Evolutionary conservation across 495 filamentous ascomycete genomes (phyloP), one percentile per base, ranked within the genome.

Genomic region (Delitschia confertaspora): DNA sequence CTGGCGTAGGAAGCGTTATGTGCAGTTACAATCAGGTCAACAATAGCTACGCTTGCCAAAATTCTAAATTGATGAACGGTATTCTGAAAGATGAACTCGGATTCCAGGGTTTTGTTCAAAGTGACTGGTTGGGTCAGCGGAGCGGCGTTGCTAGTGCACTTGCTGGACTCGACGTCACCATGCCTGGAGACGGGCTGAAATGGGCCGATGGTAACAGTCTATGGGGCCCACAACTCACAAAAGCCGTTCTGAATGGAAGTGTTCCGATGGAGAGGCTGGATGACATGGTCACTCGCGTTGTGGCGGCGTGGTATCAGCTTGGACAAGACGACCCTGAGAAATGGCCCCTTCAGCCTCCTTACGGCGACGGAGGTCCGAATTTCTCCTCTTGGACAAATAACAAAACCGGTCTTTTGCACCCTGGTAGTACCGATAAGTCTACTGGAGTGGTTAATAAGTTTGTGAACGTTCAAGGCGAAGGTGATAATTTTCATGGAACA

Each of bases 11-110:
- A 0, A 82, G 80, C 27, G 68, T 93, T 19, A 94, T 94, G 87
- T 91, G 86, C 65, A 74, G 76, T 20, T 93, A 94, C 57, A 87
- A 93, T 53, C 79, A 80, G 75, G 73, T 93, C 49, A 96, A 96
- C 61, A 88, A 88, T 58, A 85, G 81, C 39, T 86, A 93, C 60
- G 75, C 87, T 2, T 96, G 89, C 54, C 81, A 83, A 17, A 96
- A 95, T 63, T 89, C 83, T 61, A 91, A 93, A 60, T 64, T 93
- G 6, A 62, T 96, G 38, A 96, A 95, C 58, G 86, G 88, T 1
- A 75, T 94, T n/a, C 66, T 96, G 4, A 93, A 93, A 58, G 88
- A 95, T 54, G 89, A 96, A 60, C 65, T 95, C 6, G 88, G 87
- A 6, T 96, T 96, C 59, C 88, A 94, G 51, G 89, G 89, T 0